Base-by-base conservation (phyloP, 805 yeast genomes). In the Cyberlindnera mrakii region DNA sequence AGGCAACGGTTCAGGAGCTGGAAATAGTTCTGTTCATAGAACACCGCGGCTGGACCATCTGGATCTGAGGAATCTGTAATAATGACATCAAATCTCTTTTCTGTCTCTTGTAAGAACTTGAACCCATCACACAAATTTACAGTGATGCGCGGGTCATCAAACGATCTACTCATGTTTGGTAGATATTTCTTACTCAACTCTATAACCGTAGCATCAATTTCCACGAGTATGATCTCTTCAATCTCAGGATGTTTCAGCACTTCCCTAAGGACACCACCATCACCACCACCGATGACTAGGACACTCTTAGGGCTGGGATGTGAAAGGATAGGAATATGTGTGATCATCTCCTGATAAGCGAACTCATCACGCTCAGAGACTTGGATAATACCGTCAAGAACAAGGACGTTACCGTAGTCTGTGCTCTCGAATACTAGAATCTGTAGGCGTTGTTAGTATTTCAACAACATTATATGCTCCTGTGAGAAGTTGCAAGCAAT, bases 21-120 rank as follows among this genome's bases (percentile, higher is more conserved):
- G 64, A 88, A 89, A 66, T 89, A 89, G 43, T 74, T 77, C 47
- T 74, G 72, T 61, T 87, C 86, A 68, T 89, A 89, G 53, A 89
- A 85, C 16, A 85, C 85, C 55, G 82, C 95, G 1, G 97, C 97
- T 6, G 97, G 97, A 3, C 93, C 96, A 54, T 89, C 96, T 1
- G 96, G 96, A 63, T 89, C 97, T 2, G 95, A 83, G 3, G 96
- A 85, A 62, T 89, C 97, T 15, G 96, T 85, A 47, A 89, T 87
- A 46, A 89, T 85, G 29, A 90, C 82, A 62, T 89, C 96, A 58
- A 72, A 89, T 51, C 75, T 75, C 30, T 71, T 71, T 8, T 58
- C 53, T 35, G 68, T 64, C 18, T 60, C 54, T 30, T 37, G 27
- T 10, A 37, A 70, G 60, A 65, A 89, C 63, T 86, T 72, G 68